phyloP scores from a whole-genome alignment of 108 stramenopile genomes.

The Pseudonitzschia multiseries region DNA sequence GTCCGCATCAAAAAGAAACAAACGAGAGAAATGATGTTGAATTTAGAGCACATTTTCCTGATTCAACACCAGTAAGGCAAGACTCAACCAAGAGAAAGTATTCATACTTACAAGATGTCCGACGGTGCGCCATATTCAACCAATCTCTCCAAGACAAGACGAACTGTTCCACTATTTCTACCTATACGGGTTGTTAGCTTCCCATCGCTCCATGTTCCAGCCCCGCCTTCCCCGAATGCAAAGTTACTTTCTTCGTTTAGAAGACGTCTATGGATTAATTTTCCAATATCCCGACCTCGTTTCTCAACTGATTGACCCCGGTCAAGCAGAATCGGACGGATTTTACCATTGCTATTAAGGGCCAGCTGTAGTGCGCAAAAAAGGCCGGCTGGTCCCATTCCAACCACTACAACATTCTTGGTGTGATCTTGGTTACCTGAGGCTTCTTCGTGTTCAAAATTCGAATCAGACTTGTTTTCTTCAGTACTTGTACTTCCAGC shows the following conservation, averaged over 20 bases:
- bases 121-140: slow-evolving; percentile 88
- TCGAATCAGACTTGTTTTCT: not conserved
- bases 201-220: slow-evolving; percentile 96
- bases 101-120: slow-evolving; percentile 54
- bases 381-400: slow-evolving; percentile 87
- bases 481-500: not conserved
- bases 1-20: not conserved
- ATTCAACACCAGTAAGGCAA: too few species aligned
- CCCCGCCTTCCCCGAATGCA: slow-evolving; percentile 95
- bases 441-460: not conserved
- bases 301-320: slow-evolving; percentile 91
- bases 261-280: slow-evolving; percentile 65
- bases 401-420: slow-evolving; percentile 66
- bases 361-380: slow-evolving; percentile 89
- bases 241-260: slow-evolving; percentile 75
- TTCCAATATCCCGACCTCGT: slow-evolving; percentile 89
- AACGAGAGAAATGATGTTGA: not conserved
- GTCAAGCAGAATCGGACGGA: slow-evolving; percentile 81
- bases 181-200: slow-evolving; percentile 95
- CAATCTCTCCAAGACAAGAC: slow-evolving; percentile 78
- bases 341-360: slow-evolving; percentile 31
- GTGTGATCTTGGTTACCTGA: not conserved
- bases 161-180: slow-evolving; percentile 74
- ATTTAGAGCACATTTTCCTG: not conserved
- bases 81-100: not conserved